Evolutionary conservation across 306 rosid genomes (phyloP).

Genomic region (Neltuma alba): DNA sequence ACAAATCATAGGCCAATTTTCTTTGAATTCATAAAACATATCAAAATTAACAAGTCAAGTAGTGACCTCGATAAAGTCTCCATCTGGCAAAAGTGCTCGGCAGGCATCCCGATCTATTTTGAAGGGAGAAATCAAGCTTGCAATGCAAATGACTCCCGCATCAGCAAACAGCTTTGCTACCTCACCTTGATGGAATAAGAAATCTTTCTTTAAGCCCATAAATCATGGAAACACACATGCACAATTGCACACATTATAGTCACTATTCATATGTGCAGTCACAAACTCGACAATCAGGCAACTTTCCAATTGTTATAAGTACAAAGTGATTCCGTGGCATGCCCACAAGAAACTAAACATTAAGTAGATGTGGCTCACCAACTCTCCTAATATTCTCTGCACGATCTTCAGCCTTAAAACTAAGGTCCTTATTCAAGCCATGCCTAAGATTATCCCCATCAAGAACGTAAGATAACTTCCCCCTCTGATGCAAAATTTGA

Average conservation of each 20-base stretch:
- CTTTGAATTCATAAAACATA: not conserved
- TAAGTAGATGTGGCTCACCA: conserved; percentile 49
- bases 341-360: not conserved
- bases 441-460: conserved; percentile 88
- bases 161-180: conserved; percentile 84
- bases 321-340: conserved; percentile 3
- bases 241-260: not conserved
- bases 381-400: conserved; percentile 74
- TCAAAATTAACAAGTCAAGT: conserved; percentile 13
- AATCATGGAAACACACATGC: not conserved
- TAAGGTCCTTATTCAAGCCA: conserved; percentile 72
- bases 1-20: conserved; percentile 10
- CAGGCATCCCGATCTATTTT: conserved; percentile 73
- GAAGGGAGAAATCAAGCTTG: conserved; percentile 83
- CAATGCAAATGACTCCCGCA: conserved; percentile 78
- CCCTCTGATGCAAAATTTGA: conserved; percentile 59
- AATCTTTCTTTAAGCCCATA: not conserved
- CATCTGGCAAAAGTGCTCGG: conserved; percentile 63
- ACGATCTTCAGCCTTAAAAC: conserved; percentile 75
- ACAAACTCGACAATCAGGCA: not conserved
- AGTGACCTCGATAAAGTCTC: conserved; percentile 73
- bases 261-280: not conserved
- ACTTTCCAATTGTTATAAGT: not conserved
- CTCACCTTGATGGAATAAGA: conserved; percentile 51
- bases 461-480: conserved; percentile 67